Base-by-base conservation (phyloP, 306 rosid genomes). In the Cucurbita maxima region DNA sequence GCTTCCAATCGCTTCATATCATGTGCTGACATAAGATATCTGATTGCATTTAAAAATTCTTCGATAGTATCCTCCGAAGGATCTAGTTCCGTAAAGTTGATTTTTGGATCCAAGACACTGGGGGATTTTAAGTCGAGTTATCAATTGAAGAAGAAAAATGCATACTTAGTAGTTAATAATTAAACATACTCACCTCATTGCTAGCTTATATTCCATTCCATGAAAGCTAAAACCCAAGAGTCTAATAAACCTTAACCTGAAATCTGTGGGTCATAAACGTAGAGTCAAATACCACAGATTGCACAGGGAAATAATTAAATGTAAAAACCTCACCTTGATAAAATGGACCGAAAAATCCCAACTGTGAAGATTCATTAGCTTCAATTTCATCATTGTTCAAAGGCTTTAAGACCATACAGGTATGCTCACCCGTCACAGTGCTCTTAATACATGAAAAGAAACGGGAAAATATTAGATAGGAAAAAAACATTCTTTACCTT, bases 1-100 rank as follows among this genome's bases (percentile, higher is more conserved):
- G 97, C 98, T 78, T 91, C 97, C 57, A 94, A 81, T 53, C 95
- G 90, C 91, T 90, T 89, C 96, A 94, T 84, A 84, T 94, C 97
- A 82, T 89, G 90, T 58, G 90, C 86, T 8, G 96, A 87, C 47
- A 90, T 75, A 59, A 87, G 47, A 63, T 83, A 85, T 52, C 78
- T 85, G 76, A 87, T 81, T 7, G 98, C 81, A 68, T 76, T 84
- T 78, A 88, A 73, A 71, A 56, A 66, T 72, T 83, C 86, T 72
- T 73, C 89, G n/a, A 74, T 50, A 1, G 79, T n/a, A 44, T 79
- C 41, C 56, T 43, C 52, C 3, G 79, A 55, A 47, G 85, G 62
- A 75, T 85, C 91, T 66, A 62, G 60, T 74, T 85, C 91, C 84
- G 16, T 55, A 76, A 89, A 94, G 77, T 85, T 87, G 79, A 89